Conservation (phyloP, 1,139 yeast species). For the Geotrichum cucujoidarum region DNA sequence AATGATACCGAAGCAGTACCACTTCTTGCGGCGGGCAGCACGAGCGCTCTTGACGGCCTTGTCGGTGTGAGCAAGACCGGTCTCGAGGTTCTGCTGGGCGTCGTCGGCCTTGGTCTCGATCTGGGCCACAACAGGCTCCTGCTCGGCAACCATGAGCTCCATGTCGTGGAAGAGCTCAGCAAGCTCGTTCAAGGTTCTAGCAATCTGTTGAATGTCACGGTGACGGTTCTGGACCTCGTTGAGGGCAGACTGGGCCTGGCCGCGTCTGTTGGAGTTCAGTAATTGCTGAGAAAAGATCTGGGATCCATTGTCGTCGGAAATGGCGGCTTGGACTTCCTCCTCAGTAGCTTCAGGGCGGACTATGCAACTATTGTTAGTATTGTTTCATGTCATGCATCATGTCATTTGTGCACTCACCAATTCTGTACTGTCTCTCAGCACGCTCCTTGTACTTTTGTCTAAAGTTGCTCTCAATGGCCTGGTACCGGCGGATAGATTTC, state of each 20-base stretch:
- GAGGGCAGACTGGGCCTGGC: conserved; percentile 92
- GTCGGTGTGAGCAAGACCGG: conserved; percentile 91
- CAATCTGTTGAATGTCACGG: conserved; percentile 90
- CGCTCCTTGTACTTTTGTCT: conserved; percentile 79
- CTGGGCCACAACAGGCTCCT: conserved; percentile 81
- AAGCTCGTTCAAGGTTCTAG: conserved; percentile 91
- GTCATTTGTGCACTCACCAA: conserved; percentile 32
- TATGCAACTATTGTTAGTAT: conserved; percentile 6
- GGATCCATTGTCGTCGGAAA: conserved; percentile 65
- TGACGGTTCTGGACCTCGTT: conserved; percentile 96
- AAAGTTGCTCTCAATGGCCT: conserved; percentile 81
- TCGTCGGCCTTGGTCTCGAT: conserved; percentile 74
- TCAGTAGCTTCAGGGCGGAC: conserved; percentile 92
- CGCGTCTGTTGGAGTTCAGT: conserved; percentile 86
- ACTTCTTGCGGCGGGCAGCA: conserved; percentile 86
- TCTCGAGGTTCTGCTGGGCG: conserved; percentile 88
- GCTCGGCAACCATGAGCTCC: conserved; percentile 95
- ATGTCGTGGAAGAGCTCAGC: conserved; percentile 92
- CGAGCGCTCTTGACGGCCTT: conserved; percentile 86
- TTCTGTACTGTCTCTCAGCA: conserved; percentile 88
- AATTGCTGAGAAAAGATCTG: conserved; percentile 94
- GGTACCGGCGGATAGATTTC: conserved; percentile 78
- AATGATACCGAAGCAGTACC: conserved; percentile 75
- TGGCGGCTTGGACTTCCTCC: conserved; percentile 72
- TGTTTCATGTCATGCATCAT: neutral